Conservation (phyloP, 2,329 filamentous ascomycete genomes). For the Thyridium curvatum region DNA sequence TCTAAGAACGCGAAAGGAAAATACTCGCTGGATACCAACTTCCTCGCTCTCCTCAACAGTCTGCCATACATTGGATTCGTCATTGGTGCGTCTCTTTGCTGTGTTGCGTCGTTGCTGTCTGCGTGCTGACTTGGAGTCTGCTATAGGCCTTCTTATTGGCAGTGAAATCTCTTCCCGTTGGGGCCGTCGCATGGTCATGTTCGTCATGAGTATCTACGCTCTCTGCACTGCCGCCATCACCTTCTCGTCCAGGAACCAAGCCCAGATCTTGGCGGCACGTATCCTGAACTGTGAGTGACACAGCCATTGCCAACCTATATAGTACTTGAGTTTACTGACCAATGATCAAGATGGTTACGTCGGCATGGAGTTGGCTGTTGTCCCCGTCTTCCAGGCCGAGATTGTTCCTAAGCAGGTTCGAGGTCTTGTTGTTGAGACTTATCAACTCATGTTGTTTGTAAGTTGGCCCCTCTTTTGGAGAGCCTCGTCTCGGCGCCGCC, state of each 20-base stretch:
- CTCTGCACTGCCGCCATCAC: constrained; percentile 21
- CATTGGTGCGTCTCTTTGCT: constrained; percentile 7
- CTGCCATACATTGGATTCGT: constrained; percentile 25
- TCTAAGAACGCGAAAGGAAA: constrained; percentile 14
- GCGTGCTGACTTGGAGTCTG: neutral
- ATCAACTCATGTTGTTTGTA: constrained; percentile 18
- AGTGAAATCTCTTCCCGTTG: constrained; percentile 20
- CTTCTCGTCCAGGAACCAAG: constrained; percentile 19
- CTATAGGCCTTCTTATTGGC: constrained; percentile 18
- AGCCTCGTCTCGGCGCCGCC: too few species aligned
- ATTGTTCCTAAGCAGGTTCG: constrained; percentile 19
- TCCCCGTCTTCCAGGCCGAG: constrained; percentile 28
- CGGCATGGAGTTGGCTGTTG: constrained; percentile 30
- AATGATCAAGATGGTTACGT: constrained; percentile 20
- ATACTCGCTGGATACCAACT: constrained; percentile 20
- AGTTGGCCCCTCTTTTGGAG: too few species aligned
- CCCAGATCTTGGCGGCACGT: constrained; percentile 25
- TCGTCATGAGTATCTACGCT: constrained; percentile 27
- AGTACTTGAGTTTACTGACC: too few species aligned
- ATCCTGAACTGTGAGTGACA: constrained; percentile 20
- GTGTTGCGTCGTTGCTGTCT: too few species aligned
- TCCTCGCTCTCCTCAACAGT: constrained; percentile 27
- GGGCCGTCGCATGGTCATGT: constrained; percentile 27
- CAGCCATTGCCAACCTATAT: too few species aligned
- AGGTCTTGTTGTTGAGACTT: constrained; percentile 26